Evolutionary conservation across 2,329 filamentous ascomycete species (phyloP), one percentile per base, ranked within the genome.

Genomic region (Ophiostoma montium): DNA sequence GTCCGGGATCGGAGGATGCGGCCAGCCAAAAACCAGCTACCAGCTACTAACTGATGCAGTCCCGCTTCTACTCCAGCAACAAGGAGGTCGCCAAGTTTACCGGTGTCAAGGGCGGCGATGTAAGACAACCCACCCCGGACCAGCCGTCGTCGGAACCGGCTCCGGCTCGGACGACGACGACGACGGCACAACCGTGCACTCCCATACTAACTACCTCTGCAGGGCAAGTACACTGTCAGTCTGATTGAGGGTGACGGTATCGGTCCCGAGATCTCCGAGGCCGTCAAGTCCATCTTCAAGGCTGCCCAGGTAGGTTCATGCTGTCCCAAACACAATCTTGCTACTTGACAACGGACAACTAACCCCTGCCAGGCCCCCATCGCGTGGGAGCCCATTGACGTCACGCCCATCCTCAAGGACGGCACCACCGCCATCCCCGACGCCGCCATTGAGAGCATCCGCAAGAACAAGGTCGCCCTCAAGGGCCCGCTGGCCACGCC

Each of bases 171-270:
- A 33, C 39, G 16, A n/a, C 21, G 21, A 42, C 18, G 15, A 39
- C 18, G 10, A 19, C 36, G 18, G 19, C 18, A 23, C 19, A 8
- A 41, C 10, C 12, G 35, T 27, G n/a, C n/a, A n/a, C n/a, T n/a
- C n/a, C 5, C 15, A 42, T 10, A 6, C 30, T 30, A 27, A 21
- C 42, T 44, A 33, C 31, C 42, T 23, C 13, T 8, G 5, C 61
- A 94, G 87, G 92, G 92, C 64, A 92, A 92, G 70, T 98, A 84
- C 78, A 85, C 86, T 51, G 92, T 98, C 63, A 90, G 86, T 61
- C 75, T 98, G 70, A 98, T 98, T 58, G 94, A 98, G 77, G 92
- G 94, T 70, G 94, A 98, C 64, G 92, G 92, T 66, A 98, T 98
- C 66, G 92, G 92, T 54, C 92, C 92, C 56, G 90, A 98, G 73